These are phyloP conservation scores for Geotrichum citri-aurantii DNA, from an alignment of 1,139 yeast genomes.

Conservation along the genomic window DNA sequence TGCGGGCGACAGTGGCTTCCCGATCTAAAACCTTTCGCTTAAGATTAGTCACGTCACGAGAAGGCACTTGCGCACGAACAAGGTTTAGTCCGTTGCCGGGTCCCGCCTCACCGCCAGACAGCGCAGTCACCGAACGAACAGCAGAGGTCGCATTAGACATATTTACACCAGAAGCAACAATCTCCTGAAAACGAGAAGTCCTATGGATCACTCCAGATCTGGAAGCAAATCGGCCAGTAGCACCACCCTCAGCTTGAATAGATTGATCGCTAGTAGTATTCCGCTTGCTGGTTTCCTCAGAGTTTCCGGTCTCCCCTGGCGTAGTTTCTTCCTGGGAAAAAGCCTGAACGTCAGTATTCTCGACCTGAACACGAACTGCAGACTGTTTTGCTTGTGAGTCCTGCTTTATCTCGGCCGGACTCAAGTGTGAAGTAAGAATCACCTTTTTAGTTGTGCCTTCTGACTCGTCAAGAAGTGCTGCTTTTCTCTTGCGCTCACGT, in stretches of 20 bases:
- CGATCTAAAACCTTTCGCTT: slow-evolving; percentile 43
- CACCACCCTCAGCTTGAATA: slow-evolving; percentile 17
- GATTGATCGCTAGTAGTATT: slow-evolving; percentile 9
- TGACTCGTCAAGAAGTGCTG: slow-evolving; percentile 5
- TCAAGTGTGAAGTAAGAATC: background rate
- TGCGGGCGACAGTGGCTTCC: slow-evolving; percentile 8
- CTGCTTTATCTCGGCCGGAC: background rate
- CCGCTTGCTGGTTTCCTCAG: background rate
- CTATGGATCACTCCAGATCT: background rate
- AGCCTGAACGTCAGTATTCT: background rate
- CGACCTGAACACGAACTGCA: background rate
- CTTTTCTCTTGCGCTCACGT: slow-evolving; percentile 17
- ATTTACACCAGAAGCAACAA: slow-evolving; percentile 75
- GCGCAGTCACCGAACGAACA: slow-evolving; percentile 29
- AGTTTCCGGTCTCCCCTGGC: background rate
- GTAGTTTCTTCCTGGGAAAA: background rate
- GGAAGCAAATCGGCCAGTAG: slow-evolving; percentile 1
- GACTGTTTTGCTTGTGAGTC: background rate
- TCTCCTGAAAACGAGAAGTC: slow-evolving; percentile 46
- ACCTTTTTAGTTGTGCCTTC: slow-evolving; percentile 13
- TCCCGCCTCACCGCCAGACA: slow-evolving; percentile 33
- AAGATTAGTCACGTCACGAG: slow-evolving; percentile 57
- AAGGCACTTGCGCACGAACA: slow-evolving; percentile 58
- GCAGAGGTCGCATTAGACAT: slow-evolving; percentile 51
- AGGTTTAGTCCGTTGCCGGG: slow-evolving; percentile 67